A percentile compares a stretch with the other conserved stretches of the same genome.
Evolutionary conservation across 2,329 filamentous ascomycete species (phyloP).

Genomic region (Didymellaceae sp.): DNA sequence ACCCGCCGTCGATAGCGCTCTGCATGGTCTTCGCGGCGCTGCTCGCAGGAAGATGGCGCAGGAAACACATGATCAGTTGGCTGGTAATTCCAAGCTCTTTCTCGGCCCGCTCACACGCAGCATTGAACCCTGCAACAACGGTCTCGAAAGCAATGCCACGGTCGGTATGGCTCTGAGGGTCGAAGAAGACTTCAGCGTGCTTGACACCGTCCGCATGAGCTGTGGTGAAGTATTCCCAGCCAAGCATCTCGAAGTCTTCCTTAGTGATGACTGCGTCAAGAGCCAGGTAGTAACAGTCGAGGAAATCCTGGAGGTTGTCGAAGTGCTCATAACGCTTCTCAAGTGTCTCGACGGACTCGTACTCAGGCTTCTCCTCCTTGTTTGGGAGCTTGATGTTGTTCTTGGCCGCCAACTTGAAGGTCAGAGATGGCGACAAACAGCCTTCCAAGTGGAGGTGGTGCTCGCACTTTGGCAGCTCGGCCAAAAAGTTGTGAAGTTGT

Average conservation of each 20-base stretch:
- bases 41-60: constrained; percentile 70
- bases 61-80: constrained; percentile 73
- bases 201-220: constrained; percentile 70
- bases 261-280: constrained; percentile 71
- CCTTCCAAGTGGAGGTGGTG: constrained; percentile 84
- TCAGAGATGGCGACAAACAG: constrained; percentile 70
- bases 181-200: constrained; percentile 82
- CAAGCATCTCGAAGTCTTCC: constrained; percentile 75
- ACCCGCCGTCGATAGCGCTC: constrained; percentile 51
- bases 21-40: constrained; percentile 53
- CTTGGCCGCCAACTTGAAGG: constrained; percentile 71
- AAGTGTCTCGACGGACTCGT: constrained; percentile 65
- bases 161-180: constrained; percentile 74
- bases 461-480: constrained; percentile 74
- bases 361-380: constrained; percentile 64
- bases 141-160: constrained; percentile 69
- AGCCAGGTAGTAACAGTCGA: constrained; percentile 79
- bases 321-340: constrained; percentile 70
- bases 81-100: constrained; percentile 69
- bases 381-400: constrained; percentile 67
- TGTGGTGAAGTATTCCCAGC: constrained; percentile 72
- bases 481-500: constrained; percentile 27
- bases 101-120: constrained; percentile 66
- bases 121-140: constrained; percentile 68
- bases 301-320: constrained; percentile 76